Base-by-base conservation (phyloP, 2,329 filamentous ascomycete genomes). In the Talaromyces pinophilus region DNA sequence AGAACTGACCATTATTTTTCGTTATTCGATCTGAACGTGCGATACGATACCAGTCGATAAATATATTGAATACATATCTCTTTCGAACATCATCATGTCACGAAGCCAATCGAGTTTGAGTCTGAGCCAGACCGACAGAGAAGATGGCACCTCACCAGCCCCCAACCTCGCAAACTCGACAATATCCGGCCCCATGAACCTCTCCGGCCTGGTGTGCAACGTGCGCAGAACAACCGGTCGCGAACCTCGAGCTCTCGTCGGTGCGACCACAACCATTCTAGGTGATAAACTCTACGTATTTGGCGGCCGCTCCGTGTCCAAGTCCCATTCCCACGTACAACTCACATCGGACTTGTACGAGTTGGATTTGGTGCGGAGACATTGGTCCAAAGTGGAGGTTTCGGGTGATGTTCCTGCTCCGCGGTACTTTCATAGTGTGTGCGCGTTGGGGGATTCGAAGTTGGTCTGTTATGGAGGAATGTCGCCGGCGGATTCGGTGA, bases 391-490 rank as follows among this genome's bases (percentile, higher is more conserved):
- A 76, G 78, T 98, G 28, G 92, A 96, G 63, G 89, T 92, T 0
- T 85, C 83, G 33, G 95, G 95, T 54, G 93, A 98, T 72, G 82
- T 96, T 44, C 95, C 95, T 1, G 91, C 93, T 1, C 92, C 95
- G 8, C 87, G 95, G 68, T 99, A 99, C 77, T 99, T 99, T 71
- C 95, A 99, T 82, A 98, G 93, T 70, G 91, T 98, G 77, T 99
- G 95, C 77, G 87, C 92, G 1, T 82, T 99, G 1, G 95, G 95
- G 25, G 95, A 98, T 76, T 94, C 92, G 2, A 99, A 98, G 78
- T 85, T 99, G 77, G 94, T 99, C 3, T 98, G 94, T 79, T 99
- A 98, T 78, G 95, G 95, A 66, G 95, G 95, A 71, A 99, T 99
- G 95, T 97, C 94, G 10, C 93, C 94, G 0, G 87, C 82, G 15